phyloP scores from a whole-genome alignment of 495 filamentous ascomycete species.

The Hyaloscypha hepaticicola region DNA sequence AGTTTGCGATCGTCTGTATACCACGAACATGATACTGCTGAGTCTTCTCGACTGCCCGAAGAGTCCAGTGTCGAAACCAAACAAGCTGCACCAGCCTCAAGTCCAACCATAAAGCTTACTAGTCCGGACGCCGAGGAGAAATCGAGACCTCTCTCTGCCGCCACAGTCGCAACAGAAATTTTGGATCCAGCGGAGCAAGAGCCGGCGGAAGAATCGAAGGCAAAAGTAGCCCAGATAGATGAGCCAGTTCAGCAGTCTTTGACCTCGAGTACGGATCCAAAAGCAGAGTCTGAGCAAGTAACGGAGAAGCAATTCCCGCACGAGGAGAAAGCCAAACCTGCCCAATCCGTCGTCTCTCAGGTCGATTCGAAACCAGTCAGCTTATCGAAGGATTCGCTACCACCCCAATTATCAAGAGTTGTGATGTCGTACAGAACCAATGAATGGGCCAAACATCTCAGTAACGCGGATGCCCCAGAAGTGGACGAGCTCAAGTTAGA shows the following conservation, averaged over 20 bases:
- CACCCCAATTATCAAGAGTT: conserved; percentile 62
- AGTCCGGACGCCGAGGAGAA: not conserved
- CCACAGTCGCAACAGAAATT: not conserved
- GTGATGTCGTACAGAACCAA: conserved; percentile 86
- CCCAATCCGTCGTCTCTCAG: conserved; percentile 41
- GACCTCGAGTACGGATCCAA: conserved; percentile 27
- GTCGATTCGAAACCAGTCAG: conserved; percentile 33
- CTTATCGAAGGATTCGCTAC: conserved; percentile 50
- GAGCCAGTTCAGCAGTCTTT: conserved; percentile 8
- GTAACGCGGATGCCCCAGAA: conserved; percentile 74
- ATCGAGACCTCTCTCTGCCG: not conserved
- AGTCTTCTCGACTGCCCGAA: not conserved
- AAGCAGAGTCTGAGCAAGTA: not conserved
- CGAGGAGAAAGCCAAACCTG: not conserved
- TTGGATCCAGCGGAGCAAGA: not conserved
- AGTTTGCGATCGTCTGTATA: conserved; percentile 24
- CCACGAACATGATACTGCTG: conserved; percentile 10
- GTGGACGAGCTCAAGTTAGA: conserved; percentile 55
- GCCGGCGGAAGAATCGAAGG: not conserved
- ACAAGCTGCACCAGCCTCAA: not conserved
- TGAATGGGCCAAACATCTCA: conserved; percentile 93
- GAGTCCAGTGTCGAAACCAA: not conserved
- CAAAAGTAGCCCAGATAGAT: not conserved
- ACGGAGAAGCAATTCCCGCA: not conserved
- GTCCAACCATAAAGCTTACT: not conserved